Evolutionary conservation across 495 filamentous ascomycete genomes (phyloP), one percentile per base, ranked within the genome.

Genomic region (Lichina pygmaea): DNA sequence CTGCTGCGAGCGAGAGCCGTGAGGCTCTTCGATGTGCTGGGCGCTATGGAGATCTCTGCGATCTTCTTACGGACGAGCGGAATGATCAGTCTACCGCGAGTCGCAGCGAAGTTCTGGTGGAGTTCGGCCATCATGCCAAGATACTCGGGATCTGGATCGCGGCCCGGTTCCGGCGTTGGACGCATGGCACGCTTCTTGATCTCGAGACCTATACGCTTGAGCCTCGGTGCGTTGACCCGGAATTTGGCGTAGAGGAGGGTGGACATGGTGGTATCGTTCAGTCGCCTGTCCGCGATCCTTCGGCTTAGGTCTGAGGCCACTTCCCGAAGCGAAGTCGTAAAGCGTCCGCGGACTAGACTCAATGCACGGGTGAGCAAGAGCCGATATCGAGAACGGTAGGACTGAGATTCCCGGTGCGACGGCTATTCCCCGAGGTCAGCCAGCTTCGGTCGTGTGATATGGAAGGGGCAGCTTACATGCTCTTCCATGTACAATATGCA

Each of bases 401-500:
- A 72, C 44, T 79, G 74, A 6, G 84, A 73, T 57, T 95, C 89
- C 46, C 78, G 76, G 60, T 93, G 91, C 7, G 73, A 67, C 12
- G 78, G 68, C 77, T 92, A 52, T 12, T 49, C 24, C 16, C 47
- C 33, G 16, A 30, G 51, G 34, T 52, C 48, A 37, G 24, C 31
- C 12, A 48, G n/a, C 7, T 44, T 46, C 24, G 16, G n/a, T 32
- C 12, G 39, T 49, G 17, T 12, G 8, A 33, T 15, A n/a, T 11
- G 2, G 24, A 12, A 7, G 8, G 33, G 44, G 12, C 34, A 11
- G 45, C 32, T 41, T 52, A 85, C 81, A 62, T 93, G 80, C 44
- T 66, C 60, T 46, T 76, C 68, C 84, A 93, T 92, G 51, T 91
- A 93, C 42, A 73, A 80, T 51, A 97, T 67, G 56, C 89, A 95